Evolutionary conservation across 352 stramenopile genomes (phyloP).

Genomic region (Phytophthora idaei): DNA sequence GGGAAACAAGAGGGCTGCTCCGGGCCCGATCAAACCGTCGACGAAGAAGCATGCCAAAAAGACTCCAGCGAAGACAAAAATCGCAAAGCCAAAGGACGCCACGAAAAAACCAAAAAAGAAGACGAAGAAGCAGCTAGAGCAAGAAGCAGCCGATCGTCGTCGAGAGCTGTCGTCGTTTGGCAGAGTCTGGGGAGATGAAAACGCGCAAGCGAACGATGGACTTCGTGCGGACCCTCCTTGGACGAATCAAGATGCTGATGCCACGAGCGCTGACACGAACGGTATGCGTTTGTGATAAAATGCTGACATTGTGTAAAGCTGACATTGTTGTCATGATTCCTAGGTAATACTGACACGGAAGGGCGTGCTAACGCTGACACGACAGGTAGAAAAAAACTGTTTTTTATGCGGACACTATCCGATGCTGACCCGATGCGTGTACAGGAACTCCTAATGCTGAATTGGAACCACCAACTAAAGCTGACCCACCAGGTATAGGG

Average conservation of each 20-base stretch:
- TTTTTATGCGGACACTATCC: background rate
- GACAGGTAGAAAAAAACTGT: background rate
- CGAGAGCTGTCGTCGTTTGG: background rate
- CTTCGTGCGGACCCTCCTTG: background rate
- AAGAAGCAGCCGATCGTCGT: background rate
- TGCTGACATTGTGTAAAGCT: no score
- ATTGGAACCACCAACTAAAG: background rate
- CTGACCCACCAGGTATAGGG: background rate
- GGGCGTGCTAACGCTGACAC: background rate
- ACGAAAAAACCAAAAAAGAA: background rate
- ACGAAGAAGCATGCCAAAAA: background rate
- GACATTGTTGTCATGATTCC: background rate
- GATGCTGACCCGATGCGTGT: background rate
- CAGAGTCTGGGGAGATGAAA: background rate
- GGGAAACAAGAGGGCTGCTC: background rate
- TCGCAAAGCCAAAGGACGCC: background rate
- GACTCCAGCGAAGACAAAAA: background rate
- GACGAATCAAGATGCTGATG: background rate
- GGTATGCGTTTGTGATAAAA: background rate
- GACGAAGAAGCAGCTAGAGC: background rate
- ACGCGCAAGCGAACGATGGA: background rate
- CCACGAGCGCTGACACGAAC: background rate
- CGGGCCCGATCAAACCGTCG: background rate
- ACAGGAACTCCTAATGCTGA: background rate
- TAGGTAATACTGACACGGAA: background rate